A percentile compares a stretch with the other conserved stretches of the same genome.
Conservation (phyloP, 345 rosid species). For the Rhizophora apiculata region DNA sequence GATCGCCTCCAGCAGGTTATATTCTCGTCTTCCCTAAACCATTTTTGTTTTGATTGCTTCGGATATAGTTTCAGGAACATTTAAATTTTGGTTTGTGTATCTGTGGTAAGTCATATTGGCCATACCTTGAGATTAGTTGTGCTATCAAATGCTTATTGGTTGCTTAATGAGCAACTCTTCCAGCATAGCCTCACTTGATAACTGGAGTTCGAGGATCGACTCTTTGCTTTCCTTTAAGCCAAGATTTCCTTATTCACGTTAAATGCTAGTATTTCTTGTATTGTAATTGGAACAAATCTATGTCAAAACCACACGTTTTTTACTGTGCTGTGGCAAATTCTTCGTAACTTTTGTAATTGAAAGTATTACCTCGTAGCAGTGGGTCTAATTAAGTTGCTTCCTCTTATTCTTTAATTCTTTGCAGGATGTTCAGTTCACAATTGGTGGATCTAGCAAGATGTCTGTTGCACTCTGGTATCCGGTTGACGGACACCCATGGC, state of each 20-base stretch:
- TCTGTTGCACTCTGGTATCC: constrained; percentile 97
- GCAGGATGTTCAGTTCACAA: constrained; percentile 91
- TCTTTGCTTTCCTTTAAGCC: not conserved
- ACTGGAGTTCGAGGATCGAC: not conserved
- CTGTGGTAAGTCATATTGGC: not conserved
- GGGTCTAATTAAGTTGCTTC: not conserved
- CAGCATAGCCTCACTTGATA: too few species aligned
- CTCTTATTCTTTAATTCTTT: constrained; percentile 8
- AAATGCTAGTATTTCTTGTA: not conserved
- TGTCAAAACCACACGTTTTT: not conserved
- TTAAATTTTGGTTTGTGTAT: not conserved
- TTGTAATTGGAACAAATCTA: not conserved
- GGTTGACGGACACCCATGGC: constrained; percentile 70
- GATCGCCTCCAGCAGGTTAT: constrained; percentile 91
- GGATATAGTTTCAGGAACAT: not conserved
- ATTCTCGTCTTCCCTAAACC: constrained; percentile 14
- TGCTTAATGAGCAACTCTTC: too few species aligned
- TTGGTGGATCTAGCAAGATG: constrained; percentile 66
- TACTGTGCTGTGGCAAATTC: not conserved
- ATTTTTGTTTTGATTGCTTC: constrained; percentile 10
- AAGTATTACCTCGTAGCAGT: constrained; percentile 24
- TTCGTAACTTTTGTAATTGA: not conserved
- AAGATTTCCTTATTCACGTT: too few species aligned
- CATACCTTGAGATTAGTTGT: not conserved
- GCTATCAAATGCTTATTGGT: not conserved